Conservation (phyloP, 805 yeast genomes). For the Wickerhamiella shivajii region DNA sequence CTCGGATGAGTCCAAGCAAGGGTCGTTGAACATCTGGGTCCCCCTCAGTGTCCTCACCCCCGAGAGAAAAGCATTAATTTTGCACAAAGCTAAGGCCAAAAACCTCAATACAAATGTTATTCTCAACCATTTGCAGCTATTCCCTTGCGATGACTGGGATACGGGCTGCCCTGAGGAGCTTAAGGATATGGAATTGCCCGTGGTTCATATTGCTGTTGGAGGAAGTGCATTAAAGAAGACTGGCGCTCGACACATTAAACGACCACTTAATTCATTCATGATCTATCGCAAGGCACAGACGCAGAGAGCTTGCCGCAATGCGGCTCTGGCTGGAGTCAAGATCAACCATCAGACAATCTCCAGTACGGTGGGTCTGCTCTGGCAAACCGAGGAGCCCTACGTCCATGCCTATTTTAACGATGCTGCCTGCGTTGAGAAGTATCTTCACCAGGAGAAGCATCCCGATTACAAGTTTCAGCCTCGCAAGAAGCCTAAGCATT, state of each 20-base stretch:
- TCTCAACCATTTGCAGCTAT: constrained; percentile 18
- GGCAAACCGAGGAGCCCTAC: constrained; percentile 30
- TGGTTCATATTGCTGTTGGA: constrained; percentile 4
- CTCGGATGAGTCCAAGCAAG: too few species aligned
- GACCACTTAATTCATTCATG: constrained; percentile 37
- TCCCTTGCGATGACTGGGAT: constrained; percentile 12
- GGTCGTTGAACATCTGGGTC: constrained; percentile 19
- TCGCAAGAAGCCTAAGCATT: constrained; percentile 22
- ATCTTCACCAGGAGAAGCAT: constrained; percentile 28
- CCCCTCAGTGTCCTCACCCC: constrained; percentile 19
- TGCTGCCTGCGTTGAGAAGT: constrained; percentile 30
- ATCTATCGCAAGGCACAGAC: constrained; percentile 32
- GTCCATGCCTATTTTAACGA: constrained; percentile 28
- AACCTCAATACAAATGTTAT: constrained; percentile 20
- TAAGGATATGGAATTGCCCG: constrained; percentile 2
- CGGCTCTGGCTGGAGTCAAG: constrained; percentile 20
- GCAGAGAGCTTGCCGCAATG: constrained; percentile 27
- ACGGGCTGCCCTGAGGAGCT: constrained; percentile 7
- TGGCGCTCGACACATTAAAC: constrained; percentile 25
- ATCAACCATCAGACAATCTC: constrained; percentile 31
- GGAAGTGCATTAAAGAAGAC: constrained; percentile 5
- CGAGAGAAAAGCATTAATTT: constrained; percentile 16
- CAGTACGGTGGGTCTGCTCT: constrained; percentile 31
- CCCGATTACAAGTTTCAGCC: constrained; percentile 35
- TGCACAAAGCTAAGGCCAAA: constrained; percentile 18